These are phyloP conservation scores for Talaromyces rugulosus DNA, from an alignment of 2,329 filamentous ascomycete species.

Conservation along the genomic window DNA sequence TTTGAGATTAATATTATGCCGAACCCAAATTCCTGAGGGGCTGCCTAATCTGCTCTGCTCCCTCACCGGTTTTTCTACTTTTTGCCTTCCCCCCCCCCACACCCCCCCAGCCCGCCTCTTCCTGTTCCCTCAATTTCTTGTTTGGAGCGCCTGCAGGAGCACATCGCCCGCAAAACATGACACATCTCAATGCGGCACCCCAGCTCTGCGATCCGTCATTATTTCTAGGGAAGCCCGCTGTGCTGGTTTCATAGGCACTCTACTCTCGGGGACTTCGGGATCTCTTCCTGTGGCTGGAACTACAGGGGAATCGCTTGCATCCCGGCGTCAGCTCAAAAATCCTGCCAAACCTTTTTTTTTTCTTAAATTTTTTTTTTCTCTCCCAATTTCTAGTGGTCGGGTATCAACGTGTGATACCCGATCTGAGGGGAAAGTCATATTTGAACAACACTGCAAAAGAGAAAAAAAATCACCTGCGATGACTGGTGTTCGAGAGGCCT, in stretches of 20 bases:
- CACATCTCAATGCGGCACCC: not conserved
- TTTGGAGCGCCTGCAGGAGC: not conserved
- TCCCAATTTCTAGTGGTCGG: not conserved
- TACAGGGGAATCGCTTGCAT: not conserved
- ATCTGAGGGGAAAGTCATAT: not conserved
- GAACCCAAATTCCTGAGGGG: not conserved
- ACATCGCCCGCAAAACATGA: not conserved
- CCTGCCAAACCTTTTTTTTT: not conserved
- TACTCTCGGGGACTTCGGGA: not conserved
- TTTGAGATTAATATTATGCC: not conserved
- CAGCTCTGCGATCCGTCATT: not conserved
- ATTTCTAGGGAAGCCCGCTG: not conserved
- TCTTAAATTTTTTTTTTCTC: not conserved
- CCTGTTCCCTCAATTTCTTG: not conserved
- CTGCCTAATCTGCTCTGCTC: not conserved
- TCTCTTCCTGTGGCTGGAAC: not conserved
- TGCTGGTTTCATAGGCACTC: not conserved
- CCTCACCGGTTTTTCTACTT: not conserved
- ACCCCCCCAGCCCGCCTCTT: not conserved
- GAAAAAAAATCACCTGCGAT: not conserved
- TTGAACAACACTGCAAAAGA: not conserved
- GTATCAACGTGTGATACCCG: not conserved
- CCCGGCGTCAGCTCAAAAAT: not conserved
- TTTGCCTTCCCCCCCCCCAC: not conserved
- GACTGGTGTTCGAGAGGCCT: slow-evolving; percentile 51